Conservation (phyloP, 2,329 filamentous ascomycete species). For the Aureobasidium sp. region DNA sequence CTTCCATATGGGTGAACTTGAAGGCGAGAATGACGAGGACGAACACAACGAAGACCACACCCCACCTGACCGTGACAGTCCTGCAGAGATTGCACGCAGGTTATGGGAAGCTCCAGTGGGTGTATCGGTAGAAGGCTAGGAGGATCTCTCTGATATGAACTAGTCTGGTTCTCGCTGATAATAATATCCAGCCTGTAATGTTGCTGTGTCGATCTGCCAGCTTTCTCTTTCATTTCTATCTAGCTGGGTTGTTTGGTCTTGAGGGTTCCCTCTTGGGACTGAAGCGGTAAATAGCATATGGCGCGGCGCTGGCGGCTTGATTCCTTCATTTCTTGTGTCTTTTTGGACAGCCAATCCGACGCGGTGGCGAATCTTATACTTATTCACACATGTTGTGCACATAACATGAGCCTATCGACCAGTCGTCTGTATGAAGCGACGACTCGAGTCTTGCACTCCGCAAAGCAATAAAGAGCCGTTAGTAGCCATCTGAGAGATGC, state of each 20-base stretch:
- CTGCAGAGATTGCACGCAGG: constrained; percentile 34
- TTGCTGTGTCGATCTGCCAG: too few species aligned
- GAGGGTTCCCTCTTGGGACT: neutral
- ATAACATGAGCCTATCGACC: too few species aligned
- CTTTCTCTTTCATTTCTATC: neutral
- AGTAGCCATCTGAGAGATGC: too few species aligned
- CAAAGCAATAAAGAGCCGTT: constrained; percentile 2
- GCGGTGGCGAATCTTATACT: too few species aligned
- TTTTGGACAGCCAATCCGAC: too few species aligned
- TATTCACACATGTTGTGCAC: too few species aligned
- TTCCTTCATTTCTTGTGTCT: neutral
- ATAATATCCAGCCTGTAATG: too few species aligned
- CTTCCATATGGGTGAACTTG: constrained; percentile 14
- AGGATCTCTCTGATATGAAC: neutral
- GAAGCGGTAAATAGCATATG: constrained; percentile 1
- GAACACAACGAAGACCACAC: constrained; percentile 19
- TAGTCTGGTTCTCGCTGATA: neutral
- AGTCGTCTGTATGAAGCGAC: too few species aligned
- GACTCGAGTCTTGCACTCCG: too few species aligned
- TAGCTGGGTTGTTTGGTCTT: neutral
- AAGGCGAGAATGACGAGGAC: constrained; percentile 13
- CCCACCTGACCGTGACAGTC: constrained; percentile 25
- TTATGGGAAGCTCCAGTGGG: constrained; percentile 30
- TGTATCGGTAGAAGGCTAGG: constrained; percentile 6
- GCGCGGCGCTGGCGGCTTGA: neutral